Evolutionary conservation across 495 filamentous ascomycete genomes (phyloP), one percentile per base, ranked within the genome.

Genomic region (Penicillium angulare): DNA sequence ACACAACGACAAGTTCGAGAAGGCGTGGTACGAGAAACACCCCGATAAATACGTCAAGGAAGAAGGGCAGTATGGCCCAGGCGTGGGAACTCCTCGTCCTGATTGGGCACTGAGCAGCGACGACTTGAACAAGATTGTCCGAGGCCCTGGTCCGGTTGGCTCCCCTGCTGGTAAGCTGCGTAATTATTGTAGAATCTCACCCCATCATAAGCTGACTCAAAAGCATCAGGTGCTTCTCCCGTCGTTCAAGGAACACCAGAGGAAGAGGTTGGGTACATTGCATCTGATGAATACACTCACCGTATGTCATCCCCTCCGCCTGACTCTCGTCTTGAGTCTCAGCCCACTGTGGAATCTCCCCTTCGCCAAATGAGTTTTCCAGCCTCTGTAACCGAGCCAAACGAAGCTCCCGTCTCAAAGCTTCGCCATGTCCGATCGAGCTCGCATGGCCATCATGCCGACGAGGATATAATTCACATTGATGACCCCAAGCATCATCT

Each of bases 81-180:
- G 74, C 33, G 76, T 84, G 47, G 76, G 83, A 39, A 85, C 86
- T 20, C 82, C 81, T 20, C 77, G 85, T 49, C 82, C 84, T 38
- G 86, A 92, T 71, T 93, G 86, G 76, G 90, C 89, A 51, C 76
- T 96, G 81, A 95, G 89, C 67, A 91, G 88, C 52, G 88, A 90
- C 35, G 89, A 96, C 59, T 73, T 99, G 59, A 95, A 95, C 69
- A 90, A 89, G 73, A 85, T 96, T 55, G 92, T 97, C 42, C 76
- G 82, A 38, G 78, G 89, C 38, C 88, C 86, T 27, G 80, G 79
- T 31, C 80, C 74, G 54, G 77, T 74, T 55, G 85, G 85, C 36
- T 75, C 83, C 64, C 86, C 84, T 59, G 67, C 84, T 64, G 85
- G 85, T 89, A 59, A 67, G 68, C 18, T 21, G 16, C 21, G 3